Evolutionary conservation across 2,329 filamentous ascomycete species (phyloP), one percentile per base, ranked within the genome.

Genomic region (Beauveria bassiana): DNA sequence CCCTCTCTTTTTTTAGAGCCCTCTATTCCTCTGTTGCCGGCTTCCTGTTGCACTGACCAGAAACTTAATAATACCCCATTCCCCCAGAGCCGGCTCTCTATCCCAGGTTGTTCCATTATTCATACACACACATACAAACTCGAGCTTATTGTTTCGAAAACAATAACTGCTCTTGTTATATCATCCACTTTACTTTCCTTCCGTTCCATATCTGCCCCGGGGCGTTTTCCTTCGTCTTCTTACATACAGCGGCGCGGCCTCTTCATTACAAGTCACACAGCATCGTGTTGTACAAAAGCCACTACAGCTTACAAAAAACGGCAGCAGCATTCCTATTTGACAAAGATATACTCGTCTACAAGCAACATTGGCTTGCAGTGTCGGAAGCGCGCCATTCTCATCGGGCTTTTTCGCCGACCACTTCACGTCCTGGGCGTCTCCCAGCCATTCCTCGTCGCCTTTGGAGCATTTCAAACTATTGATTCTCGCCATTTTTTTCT

Each of bases 51-150:
- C 56, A 45, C 56, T 18, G 40, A 40, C 47, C 47, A 46, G 31
- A 53, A 14, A 53, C 38, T 38, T 24, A 50, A 51, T 51, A 59
- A 49, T 55, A 61, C 50, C 34, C 46, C 50, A 10, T 51, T 54
- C 50, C 51, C 56, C 50, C 51, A 55, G 59, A 61, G 59, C 59
- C 31, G 59, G 59, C 26, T 61, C 50, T 54, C 50, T 55, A 51
- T 40, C 8, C 47, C 8, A 31, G 46, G 5, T 34, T 50, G 26
- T 47, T 12, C 22, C 46, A 58, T 59, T 51, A 49, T 40, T 59
- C 46, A 58, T 24, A 49, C 55, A 47, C 28, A 49, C 45, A 51
- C 49, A 47, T 43, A 46, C 24, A 46, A 26, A 49, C 45, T 20
- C 43, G 31, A 42, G 7, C 34, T 50, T 24, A 31, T 59, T 59